A percentile compares a stretch with the other conserved stretches of the same genome.
Conservation (phyloP, 768 basidiomycete species). For the Pulveroboletus sp. region DNA sequence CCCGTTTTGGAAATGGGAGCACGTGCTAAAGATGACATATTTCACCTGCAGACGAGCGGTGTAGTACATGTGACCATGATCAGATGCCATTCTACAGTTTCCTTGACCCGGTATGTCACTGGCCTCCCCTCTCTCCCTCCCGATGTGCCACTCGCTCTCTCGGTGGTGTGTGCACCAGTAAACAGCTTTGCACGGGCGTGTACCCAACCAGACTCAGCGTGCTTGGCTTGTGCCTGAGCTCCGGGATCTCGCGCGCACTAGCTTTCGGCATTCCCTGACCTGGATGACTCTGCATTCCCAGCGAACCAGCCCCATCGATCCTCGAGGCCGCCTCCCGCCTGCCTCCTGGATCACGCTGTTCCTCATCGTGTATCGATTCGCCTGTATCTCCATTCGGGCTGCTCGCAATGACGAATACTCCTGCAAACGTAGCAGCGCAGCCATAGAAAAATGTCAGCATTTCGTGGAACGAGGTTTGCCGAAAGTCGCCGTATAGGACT, state of each 20-base stretch:
- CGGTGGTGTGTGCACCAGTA: constrained; percentile 64
- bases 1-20: constrained; percentile 14
- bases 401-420: constrained; percentile 86
- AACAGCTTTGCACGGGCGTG: constrained; percentile 72
- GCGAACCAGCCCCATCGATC: constrained; percentile 21
- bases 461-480: constrained; percentile 73
- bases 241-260: constrained; percentile 40
- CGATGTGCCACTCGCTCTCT: constrained; percentile 39
- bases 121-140: constrained; percentile 30
- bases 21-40: neutral
- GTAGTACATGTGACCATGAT: no score
- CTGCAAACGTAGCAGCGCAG: constrained; percentile 82
- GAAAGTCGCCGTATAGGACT: constrained; percentile 92
- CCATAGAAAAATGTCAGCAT: constrained; percentile 83
- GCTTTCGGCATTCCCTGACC: constrained; percentile 46
- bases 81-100: neutral
- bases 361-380: constrained; percentile 28
- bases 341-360: constrained; percentile 30
- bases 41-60: no score
- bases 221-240: constrained; percentile 50
- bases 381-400: constrained; percentile 34
- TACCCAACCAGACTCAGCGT: constrained; percentile 60
- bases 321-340: constrained; percentile 29
- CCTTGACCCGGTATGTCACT: neutral
- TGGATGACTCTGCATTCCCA: constrained; percentile 29